Conservation (phyloP, 176 grass and related monocot genomes). For the Zea luxurians region DNA sequence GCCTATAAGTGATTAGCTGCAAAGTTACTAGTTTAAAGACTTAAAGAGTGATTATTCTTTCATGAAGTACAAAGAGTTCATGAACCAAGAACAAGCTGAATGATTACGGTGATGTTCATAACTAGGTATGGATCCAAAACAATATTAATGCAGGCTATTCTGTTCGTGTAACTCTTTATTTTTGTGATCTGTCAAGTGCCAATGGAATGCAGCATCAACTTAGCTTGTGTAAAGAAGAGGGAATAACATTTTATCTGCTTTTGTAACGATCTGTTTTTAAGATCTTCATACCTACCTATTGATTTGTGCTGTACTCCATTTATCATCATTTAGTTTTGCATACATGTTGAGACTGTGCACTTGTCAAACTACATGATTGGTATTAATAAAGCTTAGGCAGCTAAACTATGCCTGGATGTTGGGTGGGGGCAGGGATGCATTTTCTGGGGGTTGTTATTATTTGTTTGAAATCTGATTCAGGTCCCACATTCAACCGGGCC, state of each 20-base stretch:
- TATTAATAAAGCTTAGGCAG: background rate
- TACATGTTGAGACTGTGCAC: background rate
- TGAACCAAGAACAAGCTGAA: background rate
- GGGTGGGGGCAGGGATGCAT: background rate
- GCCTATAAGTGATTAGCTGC: background rate
- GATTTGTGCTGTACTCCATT: background rate
- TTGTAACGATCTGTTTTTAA: background rate
- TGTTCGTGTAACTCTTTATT: background rate
- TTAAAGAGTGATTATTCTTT: background rate
- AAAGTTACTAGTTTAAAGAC: background rate
- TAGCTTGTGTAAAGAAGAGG: background rate
- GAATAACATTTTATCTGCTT: background rate
- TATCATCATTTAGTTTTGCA: conserved; percentile 12
- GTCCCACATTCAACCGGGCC: too few species aligned
- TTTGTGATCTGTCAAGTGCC: background rate
- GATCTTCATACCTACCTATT: background rate
- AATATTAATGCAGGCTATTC: background rate
- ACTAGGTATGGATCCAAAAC: background rate
- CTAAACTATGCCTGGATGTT: background rate
- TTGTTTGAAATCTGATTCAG: conserved; percentile 5
- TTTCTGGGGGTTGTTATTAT: background rate
- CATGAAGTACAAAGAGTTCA: background rate
- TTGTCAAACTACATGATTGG: background rate
- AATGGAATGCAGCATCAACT: background rate
- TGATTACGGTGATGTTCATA: background rate